Evolutionary conservation across 2,329 filamentous ascomycete genomes (phyloP), one percentile per base, ranked within the genome.

Genomic region (Stemphylium vesicarium): DNA sequence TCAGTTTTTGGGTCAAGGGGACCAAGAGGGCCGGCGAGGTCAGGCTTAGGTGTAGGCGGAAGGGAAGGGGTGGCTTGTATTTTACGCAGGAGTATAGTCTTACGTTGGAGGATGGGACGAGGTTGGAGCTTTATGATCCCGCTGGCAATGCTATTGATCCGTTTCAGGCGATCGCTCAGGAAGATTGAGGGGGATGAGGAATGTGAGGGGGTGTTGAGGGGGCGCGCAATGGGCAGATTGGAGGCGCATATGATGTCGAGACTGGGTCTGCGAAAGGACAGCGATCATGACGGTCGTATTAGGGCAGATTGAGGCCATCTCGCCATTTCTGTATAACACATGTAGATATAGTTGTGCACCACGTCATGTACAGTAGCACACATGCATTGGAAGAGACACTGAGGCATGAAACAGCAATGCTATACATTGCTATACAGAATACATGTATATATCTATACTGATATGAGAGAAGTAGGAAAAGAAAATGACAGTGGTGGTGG

Each of bases 1-100:
- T 99, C 55, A 80, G 79, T 51, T 98, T 96, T 76, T 83, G 85
- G 78, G 95, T 99, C 24, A 91, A 90, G 78, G 95, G 95, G 36
- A 91, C 86, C 26, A 87, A 82, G 72, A 80, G 78, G 53, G 79
- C 81, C 64, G 95, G 87, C 7, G 82, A 86, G 72, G 95, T 97
- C 85, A 84, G 85, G 70, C 96, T 99, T 77, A 85, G 82, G 64
- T 95, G 91, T 79, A 81, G 84, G 72, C 84, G 95, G 71, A 87
- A 84, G 64, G 84, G 84, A 44, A 84, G 85, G 62, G 84, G 84
- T 75, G 84, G 84, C 26, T 82, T 88, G 81, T 98, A 96, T 76
- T 88, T 92, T 79, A 99, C 95, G 32, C 85, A 88, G 53, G 90
- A 93, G 80, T 99, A 94, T 93, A 95, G 88, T 71, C 79, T 99